phyloP scores from a whole-genome alignment of 2,329 filamentous ascomycete genomes.

The Neonectria ditissima region DNA sequence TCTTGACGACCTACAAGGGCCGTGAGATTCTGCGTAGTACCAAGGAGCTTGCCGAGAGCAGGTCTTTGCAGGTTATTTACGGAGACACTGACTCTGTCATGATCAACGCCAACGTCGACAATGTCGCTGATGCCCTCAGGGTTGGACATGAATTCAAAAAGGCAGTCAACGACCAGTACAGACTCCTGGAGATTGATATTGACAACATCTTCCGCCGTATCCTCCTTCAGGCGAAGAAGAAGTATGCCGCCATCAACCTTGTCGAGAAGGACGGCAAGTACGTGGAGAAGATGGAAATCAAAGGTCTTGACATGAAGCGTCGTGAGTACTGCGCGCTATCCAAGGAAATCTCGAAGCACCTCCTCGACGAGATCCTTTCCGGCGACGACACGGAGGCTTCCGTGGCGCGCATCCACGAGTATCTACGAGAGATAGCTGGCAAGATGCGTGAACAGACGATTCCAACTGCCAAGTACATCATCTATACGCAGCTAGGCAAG shows the following conservation, averaged over 20 bases:
- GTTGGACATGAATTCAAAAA: constrained; percentile 96
- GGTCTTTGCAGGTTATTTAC: constrained; percentile 94
- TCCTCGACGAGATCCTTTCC: constrained; percentile 94
- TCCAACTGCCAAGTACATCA: constrained; percentile 90
- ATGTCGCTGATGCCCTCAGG: constrained; percentile 87
- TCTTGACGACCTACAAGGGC: constrained; percentile 96
- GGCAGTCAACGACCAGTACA: constrained; percentile 93
- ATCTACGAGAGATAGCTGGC: constrained; percentile 83
- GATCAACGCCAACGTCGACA: constrained; percentile 99
- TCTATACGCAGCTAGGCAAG: constrained; percentile 97
- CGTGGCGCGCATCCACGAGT: constrained; percentile 91
- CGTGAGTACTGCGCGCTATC: constrained; percentile 96
- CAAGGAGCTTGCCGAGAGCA: constrained; percentile 93
- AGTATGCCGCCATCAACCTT: constrained; percentile 97
- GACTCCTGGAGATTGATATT: constrained; percentile 94
- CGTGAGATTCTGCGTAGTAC: constrained; percentile 97
- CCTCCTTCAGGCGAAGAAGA: constrained; percentile 97
- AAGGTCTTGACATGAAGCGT: constrained; percentile 97
- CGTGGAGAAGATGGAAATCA: constrained; percentile 95
- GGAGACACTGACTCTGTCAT: constrained; percentile 99
- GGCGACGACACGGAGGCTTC: constrained; percentile 92
- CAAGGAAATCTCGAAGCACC: constrained; percentile 90
- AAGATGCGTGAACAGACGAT: constrained; percentile 87
- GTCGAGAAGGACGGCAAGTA: constrained; percentile 90
- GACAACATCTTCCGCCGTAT: constrained; percentile 97